These are phyloP conservation scores for Flaveria ramosissima DNA, from an alignment of 129 eudicot genomes.

Conservation along the genomic window DNA sequence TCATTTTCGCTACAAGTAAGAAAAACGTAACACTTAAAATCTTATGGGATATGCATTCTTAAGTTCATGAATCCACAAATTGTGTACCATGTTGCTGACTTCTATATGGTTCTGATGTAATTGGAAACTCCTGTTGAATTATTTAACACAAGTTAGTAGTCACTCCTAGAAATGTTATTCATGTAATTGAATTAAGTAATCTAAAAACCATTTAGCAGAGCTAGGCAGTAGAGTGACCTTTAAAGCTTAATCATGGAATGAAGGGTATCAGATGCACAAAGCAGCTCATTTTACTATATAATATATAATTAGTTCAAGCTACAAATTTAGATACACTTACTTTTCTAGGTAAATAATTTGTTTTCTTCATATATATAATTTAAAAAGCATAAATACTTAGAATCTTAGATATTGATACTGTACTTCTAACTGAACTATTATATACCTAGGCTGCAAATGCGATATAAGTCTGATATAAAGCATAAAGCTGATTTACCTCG, in stretches of 20 bases:
- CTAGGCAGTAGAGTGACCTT: neutral
- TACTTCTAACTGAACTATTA: neutral
- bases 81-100: neutral
- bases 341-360: neutral
- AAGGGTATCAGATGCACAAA: neutral
- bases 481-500: too few species aligned
- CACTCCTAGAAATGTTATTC: neutral
- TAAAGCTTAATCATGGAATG: neutral
- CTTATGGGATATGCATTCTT: slow-evolving; percentile 17
- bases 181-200: neutral
- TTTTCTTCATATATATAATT: neutral
- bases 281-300: neutral
- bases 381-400: neutral
- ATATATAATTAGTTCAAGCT: neutral
- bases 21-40: neutral
- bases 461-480: too few species aligned
- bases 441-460: neutral
- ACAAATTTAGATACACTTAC: neutral
- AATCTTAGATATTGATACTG: neutral
- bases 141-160: neutral
- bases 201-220: neutral
- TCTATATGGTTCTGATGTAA: neutral
- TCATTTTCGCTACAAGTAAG: slow-evolving; percentile 86
- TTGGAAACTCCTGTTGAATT: neutral
- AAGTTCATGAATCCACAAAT: neutral